phyloP scores from a whole-genome alignment of 2,329 filamentous ascomycete species.

The Fragosphaeria purpurea region DNA sequence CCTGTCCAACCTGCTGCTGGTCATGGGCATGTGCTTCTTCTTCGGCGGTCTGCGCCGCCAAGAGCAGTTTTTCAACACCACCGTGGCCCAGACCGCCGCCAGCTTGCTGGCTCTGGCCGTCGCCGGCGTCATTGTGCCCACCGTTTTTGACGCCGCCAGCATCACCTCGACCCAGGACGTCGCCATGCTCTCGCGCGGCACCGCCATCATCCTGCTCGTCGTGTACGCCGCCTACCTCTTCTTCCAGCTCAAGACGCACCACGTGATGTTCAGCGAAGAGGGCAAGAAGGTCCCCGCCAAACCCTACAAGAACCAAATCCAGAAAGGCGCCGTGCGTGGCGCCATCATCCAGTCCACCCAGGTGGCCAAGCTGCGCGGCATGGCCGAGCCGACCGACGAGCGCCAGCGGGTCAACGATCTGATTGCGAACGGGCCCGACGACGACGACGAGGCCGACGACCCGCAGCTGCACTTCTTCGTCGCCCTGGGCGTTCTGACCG shows the following conservation, averaged over 20 bases:
- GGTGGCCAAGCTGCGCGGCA: constrained; percentile 22
- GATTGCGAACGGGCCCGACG: constrained; percentile 26
- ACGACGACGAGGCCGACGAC: constrained; percentile 62
- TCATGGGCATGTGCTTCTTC: constrained; percentile 90
- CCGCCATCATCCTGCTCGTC: constrained; percentile 68
- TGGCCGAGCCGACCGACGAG: constrained; percentile 23
- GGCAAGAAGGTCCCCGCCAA: constrained; percentile 64
- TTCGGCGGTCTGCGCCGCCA: constrained; percentile 67
- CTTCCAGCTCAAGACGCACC: constrained; percentile 86
- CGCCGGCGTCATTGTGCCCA: constrained; percentile 77
- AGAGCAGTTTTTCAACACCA: constrained; percentile 86
- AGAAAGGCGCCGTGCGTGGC: constrained; percentile 26
- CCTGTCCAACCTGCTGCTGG: constrained; percentile 78
- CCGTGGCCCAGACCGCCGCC: constrained; percentile 81
- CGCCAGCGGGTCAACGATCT: constrained; percentile 6
- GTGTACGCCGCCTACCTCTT: constrained; percentile 77
- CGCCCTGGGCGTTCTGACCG: constrained; percentile 59
- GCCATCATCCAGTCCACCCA: constrained; percentile 31
- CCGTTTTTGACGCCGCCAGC: constrained; percentile 59
- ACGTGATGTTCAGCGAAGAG: constrained; percentile 66
- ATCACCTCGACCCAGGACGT: constrained; percentile 37
- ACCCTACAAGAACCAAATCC: constrained; percentile 29
- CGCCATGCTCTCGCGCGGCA: constrained; percentile 58
- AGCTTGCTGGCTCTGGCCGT: constrained; percentile 72
- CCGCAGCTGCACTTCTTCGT: constrained; percentile 65